These are phyloP conservation scores for Candida montana DNA, from an alignment of 805 yeast genomes.

Conservation along the genomic window DNA sequence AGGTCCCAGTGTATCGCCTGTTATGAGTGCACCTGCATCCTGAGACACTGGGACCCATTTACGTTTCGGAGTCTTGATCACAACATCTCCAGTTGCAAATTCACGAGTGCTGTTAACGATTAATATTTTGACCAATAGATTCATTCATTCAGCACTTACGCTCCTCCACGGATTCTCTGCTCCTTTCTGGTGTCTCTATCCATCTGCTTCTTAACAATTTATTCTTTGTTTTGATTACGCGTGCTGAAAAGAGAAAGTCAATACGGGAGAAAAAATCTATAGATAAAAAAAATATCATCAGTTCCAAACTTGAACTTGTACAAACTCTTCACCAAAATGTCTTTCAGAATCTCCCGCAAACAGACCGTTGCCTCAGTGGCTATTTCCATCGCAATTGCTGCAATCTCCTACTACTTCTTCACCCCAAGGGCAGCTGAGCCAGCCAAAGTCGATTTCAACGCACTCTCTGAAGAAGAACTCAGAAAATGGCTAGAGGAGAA, in stretches of 20 bases:
- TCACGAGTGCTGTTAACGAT: constrained; percentile 6
- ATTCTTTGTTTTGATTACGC: not conserved
- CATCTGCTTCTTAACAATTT: constrained; percentile 4
- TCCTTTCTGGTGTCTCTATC: constrained; percentile 16
- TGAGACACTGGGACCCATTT: constrained; percentile 13
- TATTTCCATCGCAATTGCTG: constrained; percentile 13
- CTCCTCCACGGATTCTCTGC: constrained; percentile 17
- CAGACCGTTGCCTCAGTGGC: constrained; percentile 8
- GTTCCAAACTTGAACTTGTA: too few relatives aligned
- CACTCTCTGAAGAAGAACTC: constrained; percentile 9
- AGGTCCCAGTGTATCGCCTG: constrained; percentile 12
- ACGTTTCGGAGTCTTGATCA: constrained; percentile 12
- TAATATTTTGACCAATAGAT: not conserved
- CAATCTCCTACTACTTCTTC: constrained; percentile 14
- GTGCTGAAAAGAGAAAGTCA: constrained; percentile 6
- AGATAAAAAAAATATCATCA: not conserved
- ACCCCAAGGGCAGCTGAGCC: constrained; percentile 10
- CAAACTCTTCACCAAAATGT: constrained; percentile 1
- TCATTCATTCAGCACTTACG: not conserved
- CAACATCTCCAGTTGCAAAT: constrained; percentile 9
- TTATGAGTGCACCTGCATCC: constrained; percentile 19
- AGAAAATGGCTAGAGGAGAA: constrained; percentile 7
- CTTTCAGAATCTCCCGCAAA: constrained; percentile 13
- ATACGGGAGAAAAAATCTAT: constrained; percentile 1
- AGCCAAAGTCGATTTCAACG: constrained; percentile 4